Evolutionary conservation across 192 early-diverging fungal genomes (phyloP).

Genomic region (Umbelopsis sp.): DNA sequence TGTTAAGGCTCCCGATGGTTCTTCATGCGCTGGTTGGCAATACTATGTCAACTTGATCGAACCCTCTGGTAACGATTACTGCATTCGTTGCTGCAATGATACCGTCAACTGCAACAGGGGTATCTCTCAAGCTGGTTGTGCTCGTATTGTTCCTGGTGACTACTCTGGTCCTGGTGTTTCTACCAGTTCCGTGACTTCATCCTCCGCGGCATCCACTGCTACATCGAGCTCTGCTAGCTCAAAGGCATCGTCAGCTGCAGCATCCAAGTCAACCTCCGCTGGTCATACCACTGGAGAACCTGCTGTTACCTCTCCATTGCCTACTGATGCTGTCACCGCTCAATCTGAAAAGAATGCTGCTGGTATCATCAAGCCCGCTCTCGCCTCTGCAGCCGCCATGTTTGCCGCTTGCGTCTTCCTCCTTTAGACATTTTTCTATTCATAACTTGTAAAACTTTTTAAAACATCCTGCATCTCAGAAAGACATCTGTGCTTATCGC

Average conservation of each 20-base stretch:
- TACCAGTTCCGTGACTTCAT: no score
- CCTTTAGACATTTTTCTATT: background rate
- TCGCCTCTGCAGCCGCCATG: background rate
- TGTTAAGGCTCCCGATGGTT: constrained; percentile 41
- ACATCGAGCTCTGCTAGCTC: background rate
- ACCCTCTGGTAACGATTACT: constrained; percentile 40
- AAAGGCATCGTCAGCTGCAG: no score
- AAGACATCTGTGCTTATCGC: background rate
- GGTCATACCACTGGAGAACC: background rate
- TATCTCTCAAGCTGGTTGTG: constrained; percentile 49
- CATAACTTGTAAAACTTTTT: background rate
- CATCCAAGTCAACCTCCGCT: background rate
- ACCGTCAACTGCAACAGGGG: constrained; percentile 43
- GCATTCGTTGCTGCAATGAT: constrained; percentile 50
- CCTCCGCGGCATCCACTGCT: no score
- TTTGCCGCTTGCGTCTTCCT: background rate
- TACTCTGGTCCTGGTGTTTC: constrained; percentile 37
- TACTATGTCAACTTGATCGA: constrained; percentile 49
- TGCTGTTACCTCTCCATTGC: background rate
- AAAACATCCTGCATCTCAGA: background rate
- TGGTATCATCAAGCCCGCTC: background rate
- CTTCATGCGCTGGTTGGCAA: constrained; percentile 44
- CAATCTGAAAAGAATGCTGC: constrained; percentile 2
- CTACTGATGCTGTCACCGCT: constrained; percentile 7
- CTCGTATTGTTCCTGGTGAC: constrained; percentile 46